phyloP scores from a whole-genome alignment of 331 rosid genomes.

The Malus hybrid region DNA sequence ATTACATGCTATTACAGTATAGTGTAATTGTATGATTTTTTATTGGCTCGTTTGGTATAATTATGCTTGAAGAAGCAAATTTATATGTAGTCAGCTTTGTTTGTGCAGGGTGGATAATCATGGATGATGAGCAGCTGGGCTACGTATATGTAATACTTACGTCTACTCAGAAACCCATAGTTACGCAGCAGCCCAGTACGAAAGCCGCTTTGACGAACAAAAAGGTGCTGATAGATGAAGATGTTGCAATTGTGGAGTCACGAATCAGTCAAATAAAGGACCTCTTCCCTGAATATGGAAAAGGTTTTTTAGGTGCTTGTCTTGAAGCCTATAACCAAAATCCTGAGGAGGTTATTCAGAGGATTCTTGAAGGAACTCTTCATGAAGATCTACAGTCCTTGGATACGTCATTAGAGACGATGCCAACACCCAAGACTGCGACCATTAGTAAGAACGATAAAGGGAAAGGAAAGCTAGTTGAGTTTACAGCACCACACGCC shows the following conservation, averaged over 20 bases:
- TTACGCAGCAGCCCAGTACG: slow-evolving; percentile 24
- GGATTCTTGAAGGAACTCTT: slow-evolving; percentile 90
- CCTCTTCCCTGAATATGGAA: slow-evolving; percentile 86
- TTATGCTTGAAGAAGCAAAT: slow-evolving; percentile 9
- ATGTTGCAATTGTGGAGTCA: slow-evolving; percentile 68
- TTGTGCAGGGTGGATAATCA: slow-evolving; percentile 78
- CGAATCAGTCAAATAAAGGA: slow-evolving; percentile 92
- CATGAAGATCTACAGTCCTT: slow-evolving; percentile 67
- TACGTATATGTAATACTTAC: slow-evolving; percentile 54
- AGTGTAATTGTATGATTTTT: not conserved
- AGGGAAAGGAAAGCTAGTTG: slow-evolving; percentile 77
- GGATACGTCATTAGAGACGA: slow-evolving; percentile 58
- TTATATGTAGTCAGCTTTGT: slow-evolving; percentile 12
- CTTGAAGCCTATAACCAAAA: slow-evolving; percentile 88
- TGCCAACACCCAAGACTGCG: slow-evolving; percentile 44
- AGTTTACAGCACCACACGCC: slow-evolving; percentile 28
- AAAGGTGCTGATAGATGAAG: slow-evolving; percentile 49
- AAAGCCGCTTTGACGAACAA: slow-evolving; percentile 21
- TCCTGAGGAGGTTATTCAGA: slow-evolving; percentile 93
- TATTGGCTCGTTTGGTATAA: not conserved
- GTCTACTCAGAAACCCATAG: slow-evolving; percentile 28
- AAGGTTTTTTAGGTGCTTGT: slow-evolving; percentile 80
- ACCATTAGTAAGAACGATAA: slow-evolving; percentile 45
- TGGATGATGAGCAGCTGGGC: slow-evolving; percentile 70
- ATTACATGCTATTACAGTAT: not conserved